Base-by-base conservation (phyloP, 176 grass and related monocot species). In the Dendrocalamus sinicus region DNA sequence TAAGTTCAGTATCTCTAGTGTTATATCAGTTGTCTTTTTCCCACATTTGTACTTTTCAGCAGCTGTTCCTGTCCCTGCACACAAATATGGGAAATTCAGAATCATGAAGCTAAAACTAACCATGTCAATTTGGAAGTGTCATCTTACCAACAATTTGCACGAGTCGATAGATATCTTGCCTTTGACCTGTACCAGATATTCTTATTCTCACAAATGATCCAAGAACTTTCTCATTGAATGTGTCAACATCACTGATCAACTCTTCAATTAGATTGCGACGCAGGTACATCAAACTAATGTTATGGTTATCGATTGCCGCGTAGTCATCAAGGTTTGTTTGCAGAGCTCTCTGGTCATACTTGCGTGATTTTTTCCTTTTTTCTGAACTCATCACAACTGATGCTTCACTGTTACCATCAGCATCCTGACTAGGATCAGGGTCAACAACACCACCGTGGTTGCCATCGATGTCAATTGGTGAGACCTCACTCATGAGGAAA, bases 161-260 rank as follows among this genome's bases (percentile, higher is more conserved):
- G 52, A 99, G 92, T 14, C 97, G 90, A 87, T 99, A 99, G 54
- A 96, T 80, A 83, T 99, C 97, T 91, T 99, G 97, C 73, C 97
- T 89, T 84, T 93, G 92, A 65, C 84, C 92, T 70, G 88, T 63
- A 73, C 87, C 93, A 84, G 92, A 87, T 74, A 99, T 94, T 62
- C 92, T 94, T 90, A 99, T 96, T 84, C 97, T 99, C 60, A 99
- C 97, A 96, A 99, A 99, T 63, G 94, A 89, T 39, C 97, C 94
- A 91, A 94, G 55, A 60, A 96, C 92, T 86, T 96, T 96, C 32
- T 94, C 92, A 70, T 88, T 70, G 66, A 96, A 91, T 76, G 85
- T 84, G 64, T 89, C 91, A 73, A 50, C 78, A 76, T 99, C 94
- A 78, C 81, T 73, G 39, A 96, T 84, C 69, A 99, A 92, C 65